A percentile compares a stretch with the other conserved stretches of the same genome.
These are phyloP conservation scores for Rhodofomes roseus DNA, from an alignment of 1,284 basidiomycete genomes.

Conservation along the genomic window DNA sequence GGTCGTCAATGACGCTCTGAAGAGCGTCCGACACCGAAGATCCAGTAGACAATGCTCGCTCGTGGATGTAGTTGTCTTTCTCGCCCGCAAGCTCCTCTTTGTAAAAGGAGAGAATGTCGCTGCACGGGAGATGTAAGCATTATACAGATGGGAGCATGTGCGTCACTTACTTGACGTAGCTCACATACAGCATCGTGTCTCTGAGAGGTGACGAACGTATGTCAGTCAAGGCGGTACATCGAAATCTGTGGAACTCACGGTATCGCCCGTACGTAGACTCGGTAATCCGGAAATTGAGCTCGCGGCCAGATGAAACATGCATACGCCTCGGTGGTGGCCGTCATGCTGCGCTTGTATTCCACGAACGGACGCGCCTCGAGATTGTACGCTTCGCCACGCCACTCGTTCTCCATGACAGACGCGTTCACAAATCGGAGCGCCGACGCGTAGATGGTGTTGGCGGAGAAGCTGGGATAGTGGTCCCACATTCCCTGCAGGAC, in stretches of 20 bases:
- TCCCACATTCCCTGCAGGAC: conserved; percentile 9
- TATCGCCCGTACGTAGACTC: conserved; percentile 10
- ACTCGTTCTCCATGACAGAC: conserved; percentile 15
- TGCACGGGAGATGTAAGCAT: neutral
- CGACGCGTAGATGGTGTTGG: conserved; percentile 12
- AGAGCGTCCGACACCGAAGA: conserved; percentile 5
- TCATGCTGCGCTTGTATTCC: conserved; percentile 12
- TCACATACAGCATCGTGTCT: conserved; percentile 14
- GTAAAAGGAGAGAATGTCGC: conserved; percentile 17
- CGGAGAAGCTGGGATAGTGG: conserved; percentile 13
- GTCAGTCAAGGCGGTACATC: neutral
- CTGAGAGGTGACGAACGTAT: neutral
- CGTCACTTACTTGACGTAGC: conserved; percentile 10
- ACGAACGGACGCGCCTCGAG: conserved; percentile 8
- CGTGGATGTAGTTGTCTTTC: conserved; percentile 12
- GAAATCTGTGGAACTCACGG: conserved; percentile 10
- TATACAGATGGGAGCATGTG: no score
- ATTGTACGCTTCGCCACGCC: conserved; percentile 1
- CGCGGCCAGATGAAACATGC: conserved; percentile 16
- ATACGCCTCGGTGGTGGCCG: conserved; percentile 13
- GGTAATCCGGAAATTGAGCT: conserved; percentile 12
- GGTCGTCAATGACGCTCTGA: conserved; percentile 10
- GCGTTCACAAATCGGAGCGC: conserved; percentile 14
- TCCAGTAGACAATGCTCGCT: conserved; percentile 10
- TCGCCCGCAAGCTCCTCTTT: conserved; percentile 15